Percentiles rank a stretch among this genome's conserved stretches.
phyloP scores from a whole-genome alignment of 129 eudicot species.

The Flaveria trinervia region DNA sequence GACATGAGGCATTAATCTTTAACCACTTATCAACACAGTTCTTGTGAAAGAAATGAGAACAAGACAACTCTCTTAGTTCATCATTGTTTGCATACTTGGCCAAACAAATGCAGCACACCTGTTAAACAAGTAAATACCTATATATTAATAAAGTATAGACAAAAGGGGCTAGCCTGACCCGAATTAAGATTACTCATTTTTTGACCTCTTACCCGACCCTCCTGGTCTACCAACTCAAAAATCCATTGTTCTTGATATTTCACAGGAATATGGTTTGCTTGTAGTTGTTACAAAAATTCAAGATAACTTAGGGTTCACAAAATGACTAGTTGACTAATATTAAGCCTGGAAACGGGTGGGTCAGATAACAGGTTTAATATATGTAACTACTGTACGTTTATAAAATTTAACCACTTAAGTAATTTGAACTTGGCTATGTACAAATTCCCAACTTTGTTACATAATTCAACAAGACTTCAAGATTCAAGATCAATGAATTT shows the following conservation, averaged over 20 bases:
- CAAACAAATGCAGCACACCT: slow-evolving; percentile 86
- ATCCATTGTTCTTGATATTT: neutral
- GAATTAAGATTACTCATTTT: neutral
- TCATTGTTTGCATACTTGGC: slow-evolving; percentile 80
- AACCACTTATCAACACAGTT: slow-evolving; percentile 82
- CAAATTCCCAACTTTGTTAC: neutral
- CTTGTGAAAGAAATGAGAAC: slow-evolving; percentile 82
- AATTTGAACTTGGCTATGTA: neutral
- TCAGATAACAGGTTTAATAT: neutral
- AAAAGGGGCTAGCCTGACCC: neutral
- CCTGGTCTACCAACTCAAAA: neutral
- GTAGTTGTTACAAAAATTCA: neutral
- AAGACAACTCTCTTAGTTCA: slow-evolving; percentile 72
- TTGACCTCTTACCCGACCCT: neutral
- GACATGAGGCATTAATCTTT: slow-evolving; percentile 48
- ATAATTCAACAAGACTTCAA: neutral
- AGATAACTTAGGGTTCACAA: neutral
- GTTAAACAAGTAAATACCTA: slow-evolving; percentile 19
- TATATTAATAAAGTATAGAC: neutral
- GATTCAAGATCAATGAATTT: neutral
- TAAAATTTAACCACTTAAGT: neutral
- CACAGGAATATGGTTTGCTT: neutral
- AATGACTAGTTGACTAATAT: neutral
- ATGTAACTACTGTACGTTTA: neutral
- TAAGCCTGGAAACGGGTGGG: neutral